Base-by-base conservation (phyloP, 2,329 filamentous ascomycete genomes). In the Colletotrichum incanum region DNA sequence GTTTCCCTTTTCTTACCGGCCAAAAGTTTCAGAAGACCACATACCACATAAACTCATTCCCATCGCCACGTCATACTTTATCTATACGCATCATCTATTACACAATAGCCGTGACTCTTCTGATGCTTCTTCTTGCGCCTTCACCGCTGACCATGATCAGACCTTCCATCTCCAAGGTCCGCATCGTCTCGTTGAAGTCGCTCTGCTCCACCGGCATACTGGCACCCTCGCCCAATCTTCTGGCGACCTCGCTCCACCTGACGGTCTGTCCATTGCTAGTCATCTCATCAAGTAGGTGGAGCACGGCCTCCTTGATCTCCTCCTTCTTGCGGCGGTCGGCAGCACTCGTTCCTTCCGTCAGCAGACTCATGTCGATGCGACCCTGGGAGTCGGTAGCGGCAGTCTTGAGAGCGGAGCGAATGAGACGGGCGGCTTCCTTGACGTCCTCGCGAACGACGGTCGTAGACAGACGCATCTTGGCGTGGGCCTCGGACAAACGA, bases 311-410 rank as follows among this genome's bases (percentile, higher is more conserved):
- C 87, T 97, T 97, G 78, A 99, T 85, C 80, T 98, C 95, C 49
- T 93, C 91, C 79, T 92, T 93, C 75, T 94, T 87, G 79, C 94
- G 92, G 62, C 96, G 88, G 81, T 98, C 96, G n/a, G 91, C 91
- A 0, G 94, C 92, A 76, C 93, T 95, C 2, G 94, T 97, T n/a
- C 96, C 96, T 79, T 98, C 96, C 0, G 95, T 98, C 74, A 99
- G 86, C 60, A 99, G 86, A 67, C 93, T 93, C 96, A 99, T 98
- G 80, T 99, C 96, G 78, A 99, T 98, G 69, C 98, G 88, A 67
- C 96, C 96, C 77, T 97, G 89, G 0, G 94, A 86, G 80, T 99
- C 97, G 0, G 97, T 99, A n/a, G 96, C 96, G 0, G 96, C 94
- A 75, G 97, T 97, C 87, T 98, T 98, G 79, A 99, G 90, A 1